Base-by-base conservation (phyloP, 768 basidiomycete species). In the Tubosaeta sp. region DNA sequence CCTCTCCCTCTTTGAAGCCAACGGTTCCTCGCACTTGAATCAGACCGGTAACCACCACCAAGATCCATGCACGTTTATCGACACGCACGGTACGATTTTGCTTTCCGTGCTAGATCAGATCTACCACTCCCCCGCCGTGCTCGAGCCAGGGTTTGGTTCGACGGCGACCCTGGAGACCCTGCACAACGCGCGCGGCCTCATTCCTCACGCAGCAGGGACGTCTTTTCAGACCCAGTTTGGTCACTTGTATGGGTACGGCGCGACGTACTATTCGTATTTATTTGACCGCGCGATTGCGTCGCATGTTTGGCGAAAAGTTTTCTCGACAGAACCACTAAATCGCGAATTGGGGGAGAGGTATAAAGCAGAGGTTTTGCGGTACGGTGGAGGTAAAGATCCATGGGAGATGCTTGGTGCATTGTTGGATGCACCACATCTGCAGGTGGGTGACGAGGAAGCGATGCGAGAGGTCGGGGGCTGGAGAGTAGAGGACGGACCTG, bases 211-310 rank as follows among this genome's bases (percentile, higher is more conserved):
- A 0, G 72, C 76, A 0, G 89, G 88, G 0, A 97, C 95, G 0
- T 86, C 91, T 0, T 94, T 93, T 77, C 97, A 98, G 63, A 93
- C 93, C 0, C 92, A 95, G 61, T 99, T 99, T 59, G 89, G 91
- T 0, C 97, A 99, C 66, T 73, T 99, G 6, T 95, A 88, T 63
- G 93, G 95, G 3, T 99, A 99, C 60, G 95, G 95, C 6, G 94
- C 95, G 13, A 97, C 93, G 0, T 99, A 99, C 66, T 99, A 99
- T 62, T 94, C 93, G 4, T 99, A 99, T 65, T 77, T 97, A 12
- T 95, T 99, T 59, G 97, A 98, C 59, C 84, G 95, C 5, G 93
- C 93, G 5, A 97, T 99, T 53, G 95, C 97, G 0, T 89, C 89
- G 6, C 80, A 88, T n/a, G 86, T 97, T 0, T 99, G 91, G 88